These are phyloP conservation scores for Corylus avellana DNA, from an alignment of 306 rosid genomes.

Conservation along the genomic window DNA sequence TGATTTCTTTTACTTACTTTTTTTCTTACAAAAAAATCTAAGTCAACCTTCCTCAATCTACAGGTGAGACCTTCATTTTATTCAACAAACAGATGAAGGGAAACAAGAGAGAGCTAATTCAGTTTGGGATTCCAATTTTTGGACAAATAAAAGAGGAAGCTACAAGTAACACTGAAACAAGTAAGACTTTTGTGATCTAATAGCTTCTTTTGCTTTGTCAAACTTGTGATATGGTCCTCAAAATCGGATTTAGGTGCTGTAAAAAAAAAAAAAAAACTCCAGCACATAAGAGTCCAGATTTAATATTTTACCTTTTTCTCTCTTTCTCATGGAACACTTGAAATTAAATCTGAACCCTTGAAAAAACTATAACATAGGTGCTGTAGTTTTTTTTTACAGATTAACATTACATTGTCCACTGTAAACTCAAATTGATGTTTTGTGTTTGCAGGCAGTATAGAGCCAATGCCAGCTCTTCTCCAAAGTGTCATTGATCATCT, in stretches of 20 bases:
- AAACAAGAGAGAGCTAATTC: slow-evolving; percentile 89
- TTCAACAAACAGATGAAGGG: slow-evolving; percentile 94
- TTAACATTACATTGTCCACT: background rate
- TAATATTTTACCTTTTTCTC: too few relatives aligned
- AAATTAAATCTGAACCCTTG: too few relatives aligned
- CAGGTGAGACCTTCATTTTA: slow-evolving; percentile 86
- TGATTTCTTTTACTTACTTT: background rate
- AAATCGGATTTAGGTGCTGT: background rate
- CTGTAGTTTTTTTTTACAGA: too few relatives aligned
- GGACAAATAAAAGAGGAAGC: slow-evolving; percentile 76
- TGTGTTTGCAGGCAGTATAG: slow-evolving; percentile 63
- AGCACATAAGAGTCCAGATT: too few relatives aligned
- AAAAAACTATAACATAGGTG: too few relatives aligned
- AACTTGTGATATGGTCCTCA: slow-evolving; percentile 13
- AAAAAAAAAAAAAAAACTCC: too few relatives aligned
- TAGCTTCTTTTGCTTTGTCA: slow-evolving; percentile 10
- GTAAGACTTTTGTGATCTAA: slow-evolving; percentile 25
- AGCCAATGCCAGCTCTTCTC: slow-evolving; percentile 85
- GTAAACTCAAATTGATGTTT: slow-evolving; percentile 7
- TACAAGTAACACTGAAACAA: slow-evolving; percentile 46
- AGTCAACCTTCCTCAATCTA: slow-evolving; percentile 24
- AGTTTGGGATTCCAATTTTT: slow-evolving; percentile 89
- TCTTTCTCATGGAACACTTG: too few relatives aligned
- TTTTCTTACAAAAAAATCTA: slow-evolving; percentile 3
- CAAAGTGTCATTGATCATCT: slow-evolving; percentile 82